Percentiles rank a stretch among this genome's conserved stretches.
Evolutionary conservation across 2,329 filamentous ascomycete genomes (phyloP).

Genomic region (Lasiodiplodia gonubiensis): DNA sequence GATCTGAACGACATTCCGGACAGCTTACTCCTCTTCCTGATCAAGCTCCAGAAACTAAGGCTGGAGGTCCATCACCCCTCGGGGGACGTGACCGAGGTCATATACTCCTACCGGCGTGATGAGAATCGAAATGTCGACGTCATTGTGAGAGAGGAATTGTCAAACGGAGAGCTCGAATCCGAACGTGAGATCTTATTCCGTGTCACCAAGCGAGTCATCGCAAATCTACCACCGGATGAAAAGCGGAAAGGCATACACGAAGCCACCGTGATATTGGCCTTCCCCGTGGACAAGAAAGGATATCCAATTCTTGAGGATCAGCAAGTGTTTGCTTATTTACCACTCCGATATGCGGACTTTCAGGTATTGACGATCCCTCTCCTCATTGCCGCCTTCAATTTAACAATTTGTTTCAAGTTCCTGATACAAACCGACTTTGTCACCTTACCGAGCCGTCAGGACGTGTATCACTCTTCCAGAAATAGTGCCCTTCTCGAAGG

Average conservation of each 20-base stretch:
- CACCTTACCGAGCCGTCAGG: neutral
- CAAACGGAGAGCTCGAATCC: too few relatives aligned
- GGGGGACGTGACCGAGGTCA: neutral
- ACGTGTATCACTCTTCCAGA: neutral
- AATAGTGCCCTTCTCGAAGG: neutral
- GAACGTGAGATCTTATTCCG: too few relatives aligned
- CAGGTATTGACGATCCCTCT: slow-evolving; percentile 39
- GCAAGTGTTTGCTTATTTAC: slow-evolving; percentile 55
- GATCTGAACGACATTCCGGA: slow-evolving; percentile 8
- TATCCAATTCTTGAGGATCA: slow-evolving; percentile 49
- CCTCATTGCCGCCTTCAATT: neutral
- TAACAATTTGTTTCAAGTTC: neutral
- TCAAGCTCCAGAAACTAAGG: neutral
- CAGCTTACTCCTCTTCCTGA: slow-evolving; percentile 21
- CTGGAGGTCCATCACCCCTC: neutral
- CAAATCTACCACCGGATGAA: too few relatives aligned
- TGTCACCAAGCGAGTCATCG: too few relatives aligned
- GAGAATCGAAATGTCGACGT: too few relatives aligned
- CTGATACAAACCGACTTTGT: neutral
- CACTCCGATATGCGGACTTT: slow-evolving; percentile 51
- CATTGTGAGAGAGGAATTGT: too few relatives aligned
- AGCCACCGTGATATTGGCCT: slow-evolving; percentile 53
- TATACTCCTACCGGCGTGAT: neutral
- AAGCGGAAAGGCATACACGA: neutral
- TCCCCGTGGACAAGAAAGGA: slow-evolving; percentile 46